phyloP scores from a whole-genome alignment of 768 basidiomycete genomes.

The Udeniomyces megalosporus region DNA sequence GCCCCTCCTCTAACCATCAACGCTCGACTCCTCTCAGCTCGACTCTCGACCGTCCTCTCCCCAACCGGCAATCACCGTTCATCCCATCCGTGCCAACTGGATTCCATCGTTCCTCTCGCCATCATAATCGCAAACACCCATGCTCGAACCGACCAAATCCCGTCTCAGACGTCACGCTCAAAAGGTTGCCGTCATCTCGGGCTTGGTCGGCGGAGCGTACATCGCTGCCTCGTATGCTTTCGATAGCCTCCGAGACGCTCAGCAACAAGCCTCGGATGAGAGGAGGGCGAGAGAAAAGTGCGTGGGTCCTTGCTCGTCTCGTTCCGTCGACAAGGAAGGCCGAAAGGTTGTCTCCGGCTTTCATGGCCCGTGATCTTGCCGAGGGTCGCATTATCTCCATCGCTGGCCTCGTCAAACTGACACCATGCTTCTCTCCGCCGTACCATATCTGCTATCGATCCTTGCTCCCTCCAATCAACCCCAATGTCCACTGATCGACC shows the following conservation, averaged over 20 bases:
- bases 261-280: conserved; percentile 4
- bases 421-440: not conserved
- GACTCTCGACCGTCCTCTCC: too few species aligned
- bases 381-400: too few species aligned
- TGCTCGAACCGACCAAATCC: not conserved
- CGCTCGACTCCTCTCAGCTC: too few species aligned
- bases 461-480: too few species aligned
- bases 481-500: too few species aligned
- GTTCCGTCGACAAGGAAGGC: too few species aligned
- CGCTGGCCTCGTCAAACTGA: too few species aligned
- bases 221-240: conserved; percentile 7
- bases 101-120: not conserved
- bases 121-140: not conserved
- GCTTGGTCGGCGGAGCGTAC: conserved; percentile 12
- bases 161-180: conserved; percentile 4
- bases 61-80: too few species aligned
- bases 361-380: too few species aligned
- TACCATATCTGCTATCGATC: not conserved
- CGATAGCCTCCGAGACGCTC: conserved; percentile 9
- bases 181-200: not conserved
- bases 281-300: conserved; percentile 10
- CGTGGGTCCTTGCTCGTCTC: not conserved
- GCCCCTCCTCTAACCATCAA: too few species aligned
- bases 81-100: too few species aligned
- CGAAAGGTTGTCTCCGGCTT: too few species aligned